Conservation (phyloP, 225 moss, liverwort and hornwort genomes). For the Bryoerythrophyllum caledonicum region DNA sequence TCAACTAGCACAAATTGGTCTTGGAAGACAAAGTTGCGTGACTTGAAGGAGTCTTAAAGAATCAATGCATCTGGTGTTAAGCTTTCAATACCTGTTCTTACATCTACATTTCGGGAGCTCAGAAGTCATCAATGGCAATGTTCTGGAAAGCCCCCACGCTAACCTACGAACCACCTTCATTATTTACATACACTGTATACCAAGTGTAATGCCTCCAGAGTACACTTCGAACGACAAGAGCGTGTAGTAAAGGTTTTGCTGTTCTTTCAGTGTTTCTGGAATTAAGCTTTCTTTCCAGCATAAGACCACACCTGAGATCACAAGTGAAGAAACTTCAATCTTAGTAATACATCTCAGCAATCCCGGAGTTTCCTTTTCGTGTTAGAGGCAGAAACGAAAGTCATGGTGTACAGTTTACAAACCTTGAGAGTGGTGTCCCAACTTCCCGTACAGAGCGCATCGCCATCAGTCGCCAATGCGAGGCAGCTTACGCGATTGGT, state of each 20-base stretch:
- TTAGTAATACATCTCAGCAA: not conserved
- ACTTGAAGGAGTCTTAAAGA: slow-evolving; percentile 38
- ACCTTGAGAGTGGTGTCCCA: slow-evolving; percentile 95
- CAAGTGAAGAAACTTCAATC: not conserved
- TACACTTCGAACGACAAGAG: slow-evolving; percentile 24
- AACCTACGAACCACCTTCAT: slow-evolving; percentile 32
- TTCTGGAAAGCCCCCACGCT: slow-evolving; percentile 12
- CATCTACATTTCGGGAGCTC: slow-evolving; percentile 24
- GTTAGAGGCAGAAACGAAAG: not conserved
- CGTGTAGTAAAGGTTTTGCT: not conserved
- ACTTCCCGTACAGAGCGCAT: slow-evolving; percentile 98
- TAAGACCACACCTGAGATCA: slow-evolving; percentile 51
- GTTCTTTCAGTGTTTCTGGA: not conserved
- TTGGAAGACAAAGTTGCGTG: slow-evolving; percentile 18
- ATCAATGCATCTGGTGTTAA: slow-evolving; percentile 33
- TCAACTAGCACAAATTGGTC: not conserved
- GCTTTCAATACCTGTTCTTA: slow-evolving; percentile 27
- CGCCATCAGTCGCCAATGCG: slow-evolving; percentile 78
- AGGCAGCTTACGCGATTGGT: slow-evolving; percentile 88
- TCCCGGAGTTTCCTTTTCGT: not conserved
- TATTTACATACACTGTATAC: slow-evolving; percentile 16
- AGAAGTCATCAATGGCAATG: slow-evolving; percentile 8
- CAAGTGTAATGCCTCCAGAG: slow-evolving; percentile 14
- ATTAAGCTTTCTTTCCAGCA: slow-evolving; percentile 25
- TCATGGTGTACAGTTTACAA: slow-evolving; percentile 2